Evolutionary conservation across 768 basidiomycete genomes (phyloP), one percentile per base, ranked within the genome.

Genomic region (Boletus rex-veris): DNA sequence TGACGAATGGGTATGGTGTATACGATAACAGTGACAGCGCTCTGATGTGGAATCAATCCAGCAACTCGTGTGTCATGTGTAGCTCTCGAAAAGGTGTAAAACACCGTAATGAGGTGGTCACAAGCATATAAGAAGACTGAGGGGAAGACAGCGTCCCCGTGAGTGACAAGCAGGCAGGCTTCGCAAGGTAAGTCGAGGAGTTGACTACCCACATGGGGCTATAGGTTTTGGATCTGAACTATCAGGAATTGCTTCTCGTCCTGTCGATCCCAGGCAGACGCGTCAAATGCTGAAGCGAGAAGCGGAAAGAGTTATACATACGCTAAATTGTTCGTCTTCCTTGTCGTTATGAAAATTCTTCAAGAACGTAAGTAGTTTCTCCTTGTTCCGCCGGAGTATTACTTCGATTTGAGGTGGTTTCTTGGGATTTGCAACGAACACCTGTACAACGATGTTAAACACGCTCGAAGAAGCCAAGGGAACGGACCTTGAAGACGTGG

Each of bases 361-460:
- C 57, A 99, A 75, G 77, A 98, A 99, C 16, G 75, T 75, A 47
- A 98, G 74, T 12, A 99, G 76, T 67, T 96, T 97, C 18, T 96
- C 94, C 80, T 91, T 94, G 74, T 99, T 99, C 62, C 97, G 73
- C 55, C 90, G 77, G 12, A 99, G 78, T 55, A 99, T 99, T 37
- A 72, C 74, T 64, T 95, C 94, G 56, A 99, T 97, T 67, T 95
- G 90, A 38, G 91, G 85, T 6, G 97, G 96, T 69, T 99, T 99
- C 84, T 97, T 97, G 28, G 97, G 97, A 69, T 99, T 99, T 36
- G 97, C 97, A 38, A 99, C 97, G 64, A 99, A 99, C 14, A 99
- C 92, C 92, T 90, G 57, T 14, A 43, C 18, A 18, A 39, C 24
- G 40, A 31, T 8, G 44, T 49, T 12, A 3, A 15, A 35, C 28